Evolutionary conservation across 2,329 filamentous ascomycete species (phyloP), one percentile per base, ranked within the genome.

Genomic region (Ophiostoma novo-ulmi): DNA sequence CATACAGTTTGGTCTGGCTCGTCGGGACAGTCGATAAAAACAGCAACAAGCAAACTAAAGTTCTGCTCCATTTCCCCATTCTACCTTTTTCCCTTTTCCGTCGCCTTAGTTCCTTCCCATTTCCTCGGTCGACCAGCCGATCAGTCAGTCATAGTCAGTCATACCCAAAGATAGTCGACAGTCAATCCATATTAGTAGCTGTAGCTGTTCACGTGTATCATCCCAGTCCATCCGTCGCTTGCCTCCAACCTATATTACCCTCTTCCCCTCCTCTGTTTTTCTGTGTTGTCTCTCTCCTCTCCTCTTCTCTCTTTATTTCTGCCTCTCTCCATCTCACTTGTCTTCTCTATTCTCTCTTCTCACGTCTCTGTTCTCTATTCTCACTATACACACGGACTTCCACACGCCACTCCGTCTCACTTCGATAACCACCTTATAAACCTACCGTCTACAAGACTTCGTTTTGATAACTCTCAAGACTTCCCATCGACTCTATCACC

Each of bases 111-210:
- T 58, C 52, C 52, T 58, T 58, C 26, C 69, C 69, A 35, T 63
- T 68, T 70, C 65, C 52, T 70, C 52, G 52, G 69, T 48, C 69
- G 58, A 48, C 67, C 52, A 68, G 41, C 44, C 69, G 38, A 70
- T 70, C 71, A 68, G 58, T 35, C 26, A 61, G 10, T 61, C 52
- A 5, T n/a, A 20, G 48, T 58, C 31, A 31, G 31, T 31, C 31
- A 31, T 31, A 31, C 31, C 31, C 31, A 31, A 4, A 58, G 22
- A 22, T 22, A 13, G 4, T 26, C 13, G 3, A 14, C 4, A 58
- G 22, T 58, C 52, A 13, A 58, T 63, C 58, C 5, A 14, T 20
- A 52, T 52, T 52, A 52, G 44, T 63, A 58, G 52, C 58, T 63
- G 26, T 26, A 11, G 36, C 63, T 20, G 35, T 38, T 58, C 63